Percentiles rank a stretch among this genome's conserved stretches.
phyloP scores from a whole-genome alignment of 2,329 filamentous ascomycete species.

The Aureobasidium sp. region DNA sequence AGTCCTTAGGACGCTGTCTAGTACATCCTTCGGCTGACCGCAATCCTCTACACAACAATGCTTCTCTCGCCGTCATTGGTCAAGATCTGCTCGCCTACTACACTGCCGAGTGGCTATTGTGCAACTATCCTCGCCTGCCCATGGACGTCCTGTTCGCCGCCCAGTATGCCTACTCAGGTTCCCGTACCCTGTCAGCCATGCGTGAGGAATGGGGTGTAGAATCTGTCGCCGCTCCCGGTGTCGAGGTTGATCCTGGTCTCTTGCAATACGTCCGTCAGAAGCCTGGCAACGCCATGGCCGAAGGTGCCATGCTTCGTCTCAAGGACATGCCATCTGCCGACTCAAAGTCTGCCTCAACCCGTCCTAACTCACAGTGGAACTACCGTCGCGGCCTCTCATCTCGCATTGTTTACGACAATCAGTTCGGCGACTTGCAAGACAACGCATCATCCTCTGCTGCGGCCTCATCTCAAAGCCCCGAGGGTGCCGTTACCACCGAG shows the following conservation, averaged over 20 bases:
- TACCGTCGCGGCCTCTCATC: conserved; percentile 67
- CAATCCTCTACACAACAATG: conserved; percentile 79
- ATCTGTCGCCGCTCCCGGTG: conserved; percentile 73
- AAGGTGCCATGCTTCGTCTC: conserved; percentile 23
- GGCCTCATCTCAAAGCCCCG: not conserved
- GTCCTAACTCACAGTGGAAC: conserved; percentile 42
- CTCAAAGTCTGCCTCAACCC: conserved; percentile 29
- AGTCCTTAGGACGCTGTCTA: conserved; percentile 79
- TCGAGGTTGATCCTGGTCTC: conserved; percentile 85
- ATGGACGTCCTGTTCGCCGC: conserved; percentile 81
- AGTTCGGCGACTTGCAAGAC: conserved; percentile 60
- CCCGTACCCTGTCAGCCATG: conserved; percentile 64
- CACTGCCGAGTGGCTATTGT: conserved; percentile 78
- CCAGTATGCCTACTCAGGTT: conserved; percentile 76
- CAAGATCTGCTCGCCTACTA: conserved; percentile 81
- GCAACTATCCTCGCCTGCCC: conserved; percentile 84
- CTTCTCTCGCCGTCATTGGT: conserved; percentile 72
- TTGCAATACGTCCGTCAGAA: conserved; percentile 64
- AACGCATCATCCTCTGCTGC: conserved; percentile 2
- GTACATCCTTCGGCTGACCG: conserved; percentile 79
- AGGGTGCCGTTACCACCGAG: conserved; percentile 40
- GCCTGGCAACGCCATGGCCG: conserved; percentile 35
- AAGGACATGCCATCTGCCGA: conserved; percentile 28
- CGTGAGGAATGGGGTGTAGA: conserved; percentile 89
- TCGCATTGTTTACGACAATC: conserved; percentile 72